phyloP scores from a whole-genome alignment of 176 grass and related monocot species.

The Cenchrus americanus region DNA sequence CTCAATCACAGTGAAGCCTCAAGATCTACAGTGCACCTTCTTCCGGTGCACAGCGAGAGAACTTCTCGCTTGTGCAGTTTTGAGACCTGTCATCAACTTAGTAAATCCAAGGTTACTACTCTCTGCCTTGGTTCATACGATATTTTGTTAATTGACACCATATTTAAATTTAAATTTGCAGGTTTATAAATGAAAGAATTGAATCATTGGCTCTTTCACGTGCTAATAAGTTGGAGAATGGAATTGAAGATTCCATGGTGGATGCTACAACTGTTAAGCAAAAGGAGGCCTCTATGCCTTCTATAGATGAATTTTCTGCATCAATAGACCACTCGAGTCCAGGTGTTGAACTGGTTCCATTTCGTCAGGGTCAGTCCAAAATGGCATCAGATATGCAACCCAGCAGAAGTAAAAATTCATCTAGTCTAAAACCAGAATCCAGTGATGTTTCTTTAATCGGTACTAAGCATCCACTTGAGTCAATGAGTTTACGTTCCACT shows the following conservation, averaged over 20 bases:
- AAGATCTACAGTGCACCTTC: slow-evolving; percentile 84
- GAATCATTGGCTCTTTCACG: slow-evolving; percentile 78
- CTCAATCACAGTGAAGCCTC: slow-evolving; percentile 68
- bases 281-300: slow-evolving; percentile 65
- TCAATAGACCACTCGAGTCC: slow-evolving; percentile 69
- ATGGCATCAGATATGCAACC: slow-evolving; percentile 43
- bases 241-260: slow-evolving; percentile 52
- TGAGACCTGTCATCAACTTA: slow-evolving; percentile 88
- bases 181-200: slow-evolving; percentile 99
- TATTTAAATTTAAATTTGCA: slow-evolving; percentile 56
- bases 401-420: slow-evolving; percentile 44
- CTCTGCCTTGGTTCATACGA: slow-evolving; percentile 11
- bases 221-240: slow-evolving; percentile 63
- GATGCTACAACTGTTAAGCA: slow-evolving; percentile 49
- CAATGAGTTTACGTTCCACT: slow-evolving; percentile 35
- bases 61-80: slow-evolving; percentile 91
- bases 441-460: slow-evolving; percentile 28
- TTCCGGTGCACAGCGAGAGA: slow-evolving; percentile 77
- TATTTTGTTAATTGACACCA: slow-evolving; percentile 22
- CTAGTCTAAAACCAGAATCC: slow-evolving; percentile 35
- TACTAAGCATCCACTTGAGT: slow-evolving; percentile 46
- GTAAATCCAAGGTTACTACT: slow-evolving; percentile 79
- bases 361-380: slow-evolving; percentile 60
- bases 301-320: slow-evolving; percentile 75
- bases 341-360: slow-evolving; percentile 91